Conservation (phyloP, 495 filamentous ascomycete species). For the Aspergillus kassunensis region DNA sequence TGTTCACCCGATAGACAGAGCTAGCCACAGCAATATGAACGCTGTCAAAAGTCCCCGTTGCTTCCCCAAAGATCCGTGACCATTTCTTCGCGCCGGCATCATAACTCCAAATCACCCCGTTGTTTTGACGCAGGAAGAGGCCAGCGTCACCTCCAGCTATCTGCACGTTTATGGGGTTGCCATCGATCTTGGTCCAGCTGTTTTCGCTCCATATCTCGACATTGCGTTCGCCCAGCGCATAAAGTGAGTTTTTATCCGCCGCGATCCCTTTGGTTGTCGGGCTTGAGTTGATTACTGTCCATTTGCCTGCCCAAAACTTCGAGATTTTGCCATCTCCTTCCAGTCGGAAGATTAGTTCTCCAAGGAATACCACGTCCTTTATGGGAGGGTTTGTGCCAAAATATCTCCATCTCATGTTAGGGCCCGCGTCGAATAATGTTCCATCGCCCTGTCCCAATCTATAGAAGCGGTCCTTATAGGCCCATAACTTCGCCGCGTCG, state of each 20-base stretch:
- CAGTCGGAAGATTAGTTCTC: not conserved
- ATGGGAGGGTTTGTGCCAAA: not conserved
- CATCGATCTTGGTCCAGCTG: not conserved
- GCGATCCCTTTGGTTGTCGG: not conserved
- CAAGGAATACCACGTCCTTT: not conserved
- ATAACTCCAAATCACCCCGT: not conserved
- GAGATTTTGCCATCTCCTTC: not conserved
- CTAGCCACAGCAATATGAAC: not conserved
- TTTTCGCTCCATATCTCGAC: too few relatives aligned
- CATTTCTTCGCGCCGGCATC: not conserved
- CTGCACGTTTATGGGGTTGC: not conserved
- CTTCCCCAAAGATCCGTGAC: not conserved
- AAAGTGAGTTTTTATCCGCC: not conserved
- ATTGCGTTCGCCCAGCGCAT: not conserved
- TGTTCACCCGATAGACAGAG: not conserved
- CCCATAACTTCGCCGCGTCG: not conserved
- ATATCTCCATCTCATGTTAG: not conserved
- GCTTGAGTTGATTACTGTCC: not conserved
- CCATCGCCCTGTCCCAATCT: not conserved
- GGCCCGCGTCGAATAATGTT: not conserved
- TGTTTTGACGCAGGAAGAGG: not conserved
- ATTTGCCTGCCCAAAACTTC: not conserved
- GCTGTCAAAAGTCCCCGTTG: not conserved
- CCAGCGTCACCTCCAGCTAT: slow-evolving; percentile 5
- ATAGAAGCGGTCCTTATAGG: not conserved